A percentile compares a stretch with the other conserved stretches of the same genome.
These are phyloP conservation scores for Blastobotrys persicus DNA, from an alignment of 1,139 yeast species.

Conservation along the genomic window DNA sequence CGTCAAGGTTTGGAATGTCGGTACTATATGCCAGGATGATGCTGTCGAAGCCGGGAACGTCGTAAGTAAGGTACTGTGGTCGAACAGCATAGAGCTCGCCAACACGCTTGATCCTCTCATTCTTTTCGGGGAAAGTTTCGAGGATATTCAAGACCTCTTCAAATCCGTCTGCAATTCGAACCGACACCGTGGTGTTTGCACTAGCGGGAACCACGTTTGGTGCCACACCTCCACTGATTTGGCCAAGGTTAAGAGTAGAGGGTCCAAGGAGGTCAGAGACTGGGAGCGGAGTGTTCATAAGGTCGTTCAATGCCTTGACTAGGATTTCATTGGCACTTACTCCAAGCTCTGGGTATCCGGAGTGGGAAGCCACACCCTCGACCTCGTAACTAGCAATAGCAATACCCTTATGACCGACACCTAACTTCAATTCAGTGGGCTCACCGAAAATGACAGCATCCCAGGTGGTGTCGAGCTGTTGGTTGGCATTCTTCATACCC, in stretches of 20 bases:
- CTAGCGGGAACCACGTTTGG: constrained; percentile 61
- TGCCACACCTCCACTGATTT: constrained; percentile 58
- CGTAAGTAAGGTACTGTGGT: constrained; percentile 54
- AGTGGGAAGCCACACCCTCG: constrained; percentile 60
- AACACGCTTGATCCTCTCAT: constrained; percentile 31
- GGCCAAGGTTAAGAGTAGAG: constrained; percentile 61
- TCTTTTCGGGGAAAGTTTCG: constrained; percentile 36
- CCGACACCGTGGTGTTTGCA: constrained; percentile 50
- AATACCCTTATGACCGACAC: constrained; percentile 68
- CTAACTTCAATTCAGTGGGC: constrained; percentile 68
- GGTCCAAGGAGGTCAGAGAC: constrained; percentile 54
- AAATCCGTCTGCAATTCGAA: constrained; percentile 55
- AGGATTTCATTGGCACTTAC: constrained; percentile 59
- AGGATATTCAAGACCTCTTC: constrained; percentile 42
- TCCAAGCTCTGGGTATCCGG: constrained; percentile 71
- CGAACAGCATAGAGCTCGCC: constrained; percentile 28
- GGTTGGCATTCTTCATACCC: constrained; percentile 54
- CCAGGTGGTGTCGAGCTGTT: constrained; percentile 49
- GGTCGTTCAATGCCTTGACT: constrained; percentile 48
- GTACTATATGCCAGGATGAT: constrained; percentile 59
- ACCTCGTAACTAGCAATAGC: constrained; percentile 44
- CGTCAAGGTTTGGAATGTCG: constrained; percentile 56
- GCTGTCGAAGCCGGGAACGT: constrained; percentile 63
- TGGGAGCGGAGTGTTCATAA: constrained; percentile 46
- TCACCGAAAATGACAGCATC: constrained; percentile 67